These are phyloP conservation scores for Phytophthora idaei DNA, from an alignment of 352 stramenopile genomes.

Conservation along the genomic window DNA sequence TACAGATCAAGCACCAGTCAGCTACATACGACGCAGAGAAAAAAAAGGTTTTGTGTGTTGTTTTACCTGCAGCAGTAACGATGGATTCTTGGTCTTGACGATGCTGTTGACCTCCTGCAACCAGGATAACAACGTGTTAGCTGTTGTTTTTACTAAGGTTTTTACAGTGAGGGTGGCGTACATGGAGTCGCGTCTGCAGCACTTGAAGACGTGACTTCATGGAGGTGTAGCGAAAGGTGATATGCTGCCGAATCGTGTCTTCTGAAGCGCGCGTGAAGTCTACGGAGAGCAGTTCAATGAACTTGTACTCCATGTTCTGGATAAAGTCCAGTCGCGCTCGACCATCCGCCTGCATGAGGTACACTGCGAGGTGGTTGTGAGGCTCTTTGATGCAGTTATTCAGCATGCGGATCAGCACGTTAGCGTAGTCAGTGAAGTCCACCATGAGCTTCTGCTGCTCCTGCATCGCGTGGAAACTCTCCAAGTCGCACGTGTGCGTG, in stretches of 20 bases:
- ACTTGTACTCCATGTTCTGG: conserved; percentile 98
- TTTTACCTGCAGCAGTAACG: conserved; percentile 90
- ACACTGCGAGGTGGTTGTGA: conserved; percentile 93
- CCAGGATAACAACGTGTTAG: conserved; percentile 16
- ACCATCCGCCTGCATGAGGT: conserved; percentile 93
- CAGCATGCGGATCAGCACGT: conserved; percentile 94
- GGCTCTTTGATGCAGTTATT: conserved; percentile 97
- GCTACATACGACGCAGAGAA: conserved; percentile 5
- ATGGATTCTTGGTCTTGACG: conserved; percentile 95
- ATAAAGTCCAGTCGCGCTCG: conserved; percentile 94
- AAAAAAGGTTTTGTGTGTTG: background rate
- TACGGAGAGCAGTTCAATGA: conserved; percentile 93
- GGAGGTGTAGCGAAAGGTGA: conserved; percentile 94
- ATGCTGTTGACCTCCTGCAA: conserved; percentile 93
- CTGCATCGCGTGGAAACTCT: conserved; percentile 91
- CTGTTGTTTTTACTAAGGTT: background rate
- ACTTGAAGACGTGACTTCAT: conserved; percentile 92
- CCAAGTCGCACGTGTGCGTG: conserved; percentile 86
- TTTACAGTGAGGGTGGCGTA: conserved; percentile 26
- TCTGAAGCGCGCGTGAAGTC: conserved; percentile 91
- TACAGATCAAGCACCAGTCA: conserved; percentile 13
- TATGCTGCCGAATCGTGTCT: conserved; percentile 92
- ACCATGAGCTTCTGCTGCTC: conserved; percentile 96
- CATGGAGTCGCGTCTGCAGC: conserved; percentile 91
- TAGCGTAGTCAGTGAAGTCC: conserved; percentile 94